Conservation (phyloP, 73 alveolate genomes). For the Effrenium voratum region DNA sequence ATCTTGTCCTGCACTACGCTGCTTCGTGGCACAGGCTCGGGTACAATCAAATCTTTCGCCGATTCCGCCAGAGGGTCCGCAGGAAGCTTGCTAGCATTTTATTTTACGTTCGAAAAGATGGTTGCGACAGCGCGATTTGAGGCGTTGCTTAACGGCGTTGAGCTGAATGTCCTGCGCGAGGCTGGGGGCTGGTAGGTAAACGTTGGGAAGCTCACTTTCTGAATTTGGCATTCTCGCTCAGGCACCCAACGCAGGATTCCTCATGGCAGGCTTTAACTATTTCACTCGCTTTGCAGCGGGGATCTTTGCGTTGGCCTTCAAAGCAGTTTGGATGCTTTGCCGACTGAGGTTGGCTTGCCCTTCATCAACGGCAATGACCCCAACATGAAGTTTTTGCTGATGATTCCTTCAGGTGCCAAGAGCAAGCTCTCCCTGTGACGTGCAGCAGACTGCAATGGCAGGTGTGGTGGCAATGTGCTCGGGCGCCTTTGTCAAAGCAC, state of each 20-base stretch:
- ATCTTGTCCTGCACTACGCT: neutral
- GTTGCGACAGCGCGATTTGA: too few relatives aligned
- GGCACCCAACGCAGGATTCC: constrained; percentile 88
- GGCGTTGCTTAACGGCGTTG: constrained; percentile 70
- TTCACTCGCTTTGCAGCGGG: constrained; percentile 70
- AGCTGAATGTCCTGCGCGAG: constrained; percentile 88
- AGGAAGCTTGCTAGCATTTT: constrained; percentile 2
- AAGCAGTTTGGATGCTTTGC: neutral
- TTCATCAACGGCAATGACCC: constrained; percentile 90
- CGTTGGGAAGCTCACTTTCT: neutral
- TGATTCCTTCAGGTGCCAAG: constrained; percentile 67
- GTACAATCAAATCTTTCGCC: constrained; percentile 68
- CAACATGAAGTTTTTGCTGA: constrained; percentile 65
- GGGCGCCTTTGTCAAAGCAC: constrained; percentile 81
- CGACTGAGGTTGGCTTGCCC: constrained; percentile 68
- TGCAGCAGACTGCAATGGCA: neutral
- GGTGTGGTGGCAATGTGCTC: constrained; percentile 77
- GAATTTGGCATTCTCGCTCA: neutral
- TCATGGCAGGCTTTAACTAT: constrained; percentile 93
- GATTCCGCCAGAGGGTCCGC: constrained; percentile 89
- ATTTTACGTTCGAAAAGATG: neutral
- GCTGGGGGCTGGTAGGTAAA: neutral
- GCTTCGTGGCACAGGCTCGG: constrained; percentile 35
- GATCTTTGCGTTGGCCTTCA: neutral
- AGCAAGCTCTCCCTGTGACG: neutral